Percentiles rank a stretch among this genome's conserved stretches.
phyloP scores from a whole-genome alignment of 176 grass and related monocot genomes.

The Olyra latifolia region DNA sequence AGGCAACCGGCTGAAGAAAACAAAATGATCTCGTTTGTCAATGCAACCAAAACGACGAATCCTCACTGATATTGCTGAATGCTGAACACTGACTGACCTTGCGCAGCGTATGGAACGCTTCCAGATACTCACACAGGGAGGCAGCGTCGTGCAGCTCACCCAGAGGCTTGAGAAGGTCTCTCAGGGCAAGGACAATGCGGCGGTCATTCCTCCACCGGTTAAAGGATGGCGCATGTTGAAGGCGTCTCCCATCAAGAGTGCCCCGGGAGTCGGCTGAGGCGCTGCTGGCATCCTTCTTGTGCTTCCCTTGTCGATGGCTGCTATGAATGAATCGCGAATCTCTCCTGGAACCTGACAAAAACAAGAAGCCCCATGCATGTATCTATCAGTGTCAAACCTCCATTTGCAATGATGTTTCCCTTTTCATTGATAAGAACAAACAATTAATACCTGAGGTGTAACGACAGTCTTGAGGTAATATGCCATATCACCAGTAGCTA shows the following conservation, averaged over 20 bases:
- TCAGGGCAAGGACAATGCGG: conserved; percentile 73
- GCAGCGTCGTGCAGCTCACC: conserved; percentile 71
- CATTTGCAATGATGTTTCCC: no score
- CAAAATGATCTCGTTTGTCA: neutral
- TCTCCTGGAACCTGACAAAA: conserved; percentile 54
- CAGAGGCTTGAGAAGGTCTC: conserved; percentile 81
- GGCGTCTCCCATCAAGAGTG: conserved; percentile 94
- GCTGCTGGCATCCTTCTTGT: conserved; percentile 92
- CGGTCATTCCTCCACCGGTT: conserved; percentile 96
- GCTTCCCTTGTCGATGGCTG: conserved; percentile 79
- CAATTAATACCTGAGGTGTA: conserved; percentile 92
- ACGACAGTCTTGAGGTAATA: conserved; percentile 89
- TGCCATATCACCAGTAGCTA: conserved; percentile 84
- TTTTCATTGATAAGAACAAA: neutral
- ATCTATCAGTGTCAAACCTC: no score
- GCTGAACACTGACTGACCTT: no score
- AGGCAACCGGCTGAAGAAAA: conserved; percentile 77
- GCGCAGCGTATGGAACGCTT: conserved; percentile 89
- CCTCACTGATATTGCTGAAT: no score
- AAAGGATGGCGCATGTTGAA: conserved; percentile 98
- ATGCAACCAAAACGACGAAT: neutral
- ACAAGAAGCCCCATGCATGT: no score
- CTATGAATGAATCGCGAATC: conserved; percentile 70
- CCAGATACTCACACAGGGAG: conserved; percentile 79
- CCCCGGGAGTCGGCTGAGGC: conserved; percentile 83